A percentile compares a stretch with the other conserved stretches of the same genome.
These are phyloP conservation scores for Naegleria lovaniensis DNA, from an alignment of 208 protist species.

Conservation along the genomic window DNA sequence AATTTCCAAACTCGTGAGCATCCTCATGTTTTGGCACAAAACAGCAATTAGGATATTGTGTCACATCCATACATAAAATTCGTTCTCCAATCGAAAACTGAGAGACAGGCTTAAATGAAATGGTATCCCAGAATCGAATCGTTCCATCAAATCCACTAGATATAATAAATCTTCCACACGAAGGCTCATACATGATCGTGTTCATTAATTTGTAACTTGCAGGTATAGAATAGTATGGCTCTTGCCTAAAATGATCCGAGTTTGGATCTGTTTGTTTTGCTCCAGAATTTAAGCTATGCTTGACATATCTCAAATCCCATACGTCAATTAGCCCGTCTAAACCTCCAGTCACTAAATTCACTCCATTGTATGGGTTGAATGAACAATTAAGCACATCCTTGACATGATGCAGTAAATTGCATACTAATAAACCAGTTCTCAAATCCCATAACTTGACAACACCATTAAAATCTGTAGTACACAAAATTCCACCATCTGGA, in stretches of 20 bases:
- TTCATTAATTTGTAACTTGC: background rate
- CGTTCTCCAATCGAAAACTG: background rate
- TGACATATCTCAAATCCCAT: background rate
- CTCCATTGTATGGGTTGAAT: constrained; percentile 21
- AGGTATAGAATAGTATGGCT: background rate
- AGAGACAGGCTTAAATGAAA: background rate
- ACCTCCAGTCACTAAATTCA: background rate
- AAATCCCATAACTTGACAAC: constrained; percentile 19
- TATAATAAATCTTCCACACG: background rate
- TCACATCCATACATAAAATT: background rate
- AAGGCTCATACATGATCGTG: background rate
- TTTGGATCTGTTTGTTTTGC: background rate
- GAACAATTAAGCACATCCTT: background rate
- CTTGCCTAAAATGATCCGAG: background rate
- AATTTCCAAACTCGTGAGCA: background rate
- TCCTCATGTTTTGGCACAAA: background rate
- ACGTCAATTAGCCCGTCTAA: background rate
- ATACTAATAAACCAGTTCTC: background rate
- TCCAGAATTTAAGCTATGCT: background rate
- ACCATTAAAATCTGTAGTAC: constrained; percentile 11
- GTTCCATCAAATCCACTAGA: background rate
- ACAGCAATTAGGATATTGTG: background rate
- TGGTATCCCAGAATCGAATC: background rate
- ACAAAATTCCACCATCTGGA: background rate
- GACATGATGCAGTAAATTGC: background rate